Evolutionary conservation across 495 filamentous ascomycete genomes (phyloP).

Genomic region (Penicillium cataractarum): DNA sequence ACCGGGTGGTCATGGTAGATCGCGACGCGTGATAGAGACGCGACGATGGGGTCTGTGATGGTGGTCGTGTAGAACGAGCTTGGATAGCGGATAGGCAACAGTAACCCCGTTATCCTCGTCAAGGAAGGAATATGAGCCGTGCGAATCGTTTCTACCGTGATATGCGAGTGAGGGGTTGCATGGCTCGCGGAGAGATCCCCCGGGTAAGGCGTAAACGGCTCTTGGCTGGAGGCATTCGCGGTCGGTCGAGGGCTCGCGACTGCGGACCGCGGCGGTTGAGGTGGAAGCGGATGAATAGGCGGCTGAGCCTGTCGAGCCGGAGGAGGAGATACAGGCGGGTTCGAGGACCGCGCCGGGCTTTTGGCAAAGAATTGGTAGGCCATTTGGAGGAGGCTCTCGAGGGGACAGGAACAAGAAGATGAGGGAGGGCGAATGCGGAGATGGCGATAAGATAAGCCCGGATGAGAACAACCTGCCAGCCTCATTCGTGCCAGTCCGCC

Average conservation of each 20-base stretch:
- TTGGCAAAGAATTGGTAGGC: slow-evolving; percentile 50
- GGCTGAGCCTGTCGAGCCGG: slow-evolving; percentile 25
- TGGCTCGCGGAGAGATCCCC: slow-evolving; percentile 33
- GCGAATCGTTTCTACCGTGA: slow-evolving; percentile 61
- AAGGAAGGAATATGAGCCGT: slow-evolving; percentile 70
- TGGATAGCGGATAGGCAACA: slow-evolving; percentile 87
- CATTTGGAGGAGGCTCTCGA: slow-evolving; percentile 26
- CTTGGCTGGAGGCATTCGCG: slow-evolving; percentile 22
- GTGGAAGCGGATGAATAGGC: slow-evolving; percentile 39
- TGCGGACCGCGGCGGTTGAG: slow-evolving; percentile 28
- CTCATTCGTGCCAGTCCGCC: slow-evolving; percentile 8
- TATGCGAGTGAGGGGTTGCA: slow-evolving; percentile 43
- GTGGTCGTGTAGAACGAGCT: slow-evolving; percentile 82
- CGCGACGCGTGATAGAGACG: slow-evolving; percentile 77
- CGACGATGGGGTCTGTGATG: slow-evolving; percentile 65
- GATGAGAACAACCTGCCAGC: slow-evolving; percentile 29
- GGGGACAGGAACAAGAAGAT: slow-evolving; percentile 9
- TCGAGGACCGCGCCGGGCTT: slow-evolving; percentile 35
- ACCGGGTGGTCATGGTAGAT: slow-evolving; percentile 61
- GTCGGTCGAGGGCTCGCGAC: slow-evolving; percentile 31
- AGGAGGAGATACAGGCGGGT: slow-evolving; percentile 32
- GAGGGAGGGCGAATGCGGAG: slow-evolving; percentile 38
- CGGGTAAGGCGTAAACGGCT: slow-evolving; percentile 41
- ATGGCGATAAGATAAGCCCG: slow-evolving; percentile 49
- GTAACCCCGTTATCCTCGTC: slow-evolving; percentile 77